Conservation (phyloP, 2,329 filamentous ascomycete species). For the Dendrostoma leiphaemia region DNA sequence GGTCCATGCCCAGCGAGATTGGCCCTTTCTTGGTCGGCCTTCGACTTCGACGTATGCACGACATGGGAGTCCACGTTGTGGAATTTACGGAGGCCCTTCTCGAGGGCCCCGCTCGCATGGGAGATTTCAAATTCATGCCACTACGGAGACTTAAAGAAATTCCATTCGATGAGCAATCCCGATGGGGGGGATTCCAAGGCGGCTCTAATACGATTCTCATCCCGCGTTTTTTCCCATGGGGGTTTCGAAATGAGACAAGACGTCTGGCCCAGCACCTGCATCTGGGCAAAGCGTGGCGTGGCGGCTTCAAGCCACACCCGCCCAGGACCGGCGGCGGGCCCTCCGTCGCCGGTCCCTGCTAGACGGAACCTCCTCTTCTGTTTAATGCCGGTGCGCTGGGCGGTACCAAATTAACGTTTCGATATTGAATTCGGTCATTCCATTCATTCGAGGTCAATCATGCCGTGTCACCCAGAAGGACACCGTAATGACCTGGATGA, state of each 20-base stretch:
- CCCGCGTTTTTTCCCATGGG: no score
- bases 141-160: no score
- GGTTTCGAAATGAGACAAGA: no score
- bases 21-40: no score
- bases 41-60: no score
- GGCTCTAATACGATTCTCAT: no score
- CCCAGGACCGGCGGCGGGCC: neutral
- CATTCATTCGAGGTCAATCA: neutral
- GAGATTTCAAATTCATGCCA: no score
- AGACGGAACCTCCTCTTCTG: neutral
- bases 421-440: neutral
- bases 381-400: neutral
- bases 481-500: neutral
- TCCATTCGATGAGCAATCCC: no score
- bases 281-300: neutral
- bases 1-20: neutral
- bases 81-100: neutral
- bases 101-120: no score
- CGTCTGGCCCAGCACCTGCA: no score
- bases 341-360: conserved; percentile 1
- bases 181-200: no score
- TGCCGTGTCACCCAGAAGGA: conserved; percentile 9
- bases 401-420: neutral
- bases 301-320: conserved; percentile 8
- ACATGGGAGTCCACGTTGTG: neutral